Evolutionary conservation across 306 rosid genomes (phyloP), one percentile per base, ranked within the genome.

Genomic region (Citrullus mucosospermus): DNA sequence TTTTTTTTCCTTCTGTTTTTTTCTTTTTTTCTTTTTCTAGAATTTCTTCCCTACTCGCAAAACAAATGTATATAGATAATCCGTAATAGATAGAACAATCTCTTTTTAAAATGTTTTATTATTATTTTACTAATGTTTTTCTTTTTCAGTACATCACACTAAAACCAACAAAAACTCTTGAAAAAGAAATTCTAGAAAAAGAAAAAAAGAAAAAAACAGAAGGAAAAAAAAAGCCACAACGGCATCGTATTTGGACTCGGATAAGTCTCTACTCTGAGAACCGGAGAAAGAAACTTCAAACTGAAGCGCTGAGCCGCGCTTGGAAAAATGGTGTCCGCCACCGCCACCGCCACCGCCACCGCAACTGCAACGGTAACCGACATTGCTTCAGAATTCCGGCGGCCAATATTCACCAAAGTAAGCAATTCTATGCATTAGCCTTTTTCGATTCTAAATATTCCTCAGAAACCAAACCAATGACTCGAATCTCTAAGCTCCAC

Each of bases 271-370:
- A 9, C 4, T 28, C n/a, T 28, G 8, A 46, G 57, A 71, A 71
- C 13, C 0, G 57, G 46, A 46, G 18, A 75, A 43, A 39, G 61
- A 16, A 25, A 51, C 39, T 50, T 51, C 41, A 15, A 55, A 48
- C 66, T 1, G 66, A 54, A 16, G 66, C 51, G 38, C 69, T 0
- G 69, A 56, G n/a, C 56, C 36, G 59, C 22, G 53, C 61, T 41
- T 62, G 69, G 6, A 16, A 32, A 32, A 46, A 78, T 78, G 80
- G 22, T 59, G 61, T 78, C 80, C 61, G 59, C 59, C 28, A 50
- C 43, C 34, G 59, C 59, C 22, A 22, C 22, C 22, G 22, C 22
- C 22, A 22, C 22, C 22, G 22, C 22, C 0, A 22, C 22, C 22
- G 22, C 22, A 43, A 63, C 74, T 11, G 58, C 80, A 9, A 62